Conservation (phyloP, 2,329 filamentous ascomycete species). For the Pseudocercospora macadamiae region DNA sequence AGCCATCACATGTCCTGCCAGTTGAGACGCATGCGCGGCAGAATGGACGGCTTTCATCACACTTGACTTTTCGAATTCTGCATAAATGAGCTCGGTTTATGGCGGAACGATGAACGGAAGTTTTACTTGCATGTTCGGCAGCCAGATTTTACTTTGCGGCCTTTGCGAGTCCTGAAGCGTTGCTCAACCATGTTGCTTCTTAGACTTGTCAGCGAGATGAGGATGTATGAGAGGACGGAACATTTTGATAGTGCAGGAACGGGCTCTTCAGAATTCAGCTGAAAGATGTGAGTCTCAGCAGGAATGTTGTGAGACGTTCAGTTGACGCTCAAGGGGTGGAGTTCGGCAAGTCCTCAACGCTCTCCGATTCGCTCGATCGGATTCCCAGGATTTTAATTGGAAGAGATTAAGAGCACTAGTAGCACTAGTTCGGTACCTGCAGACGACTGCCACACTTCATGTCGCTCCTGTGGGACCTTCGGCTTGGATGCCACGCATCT, state of each 20-base stretch:
- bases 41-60: not conserved
- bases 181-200: not conserved
- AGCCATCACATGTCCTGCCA: constrained; percentile 1
- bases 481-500: not conserved
- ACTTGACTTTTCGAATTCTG: constrained; percentile 5
- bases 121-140: constrained; percentile 4
- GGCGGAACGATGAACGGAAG: not conserved
- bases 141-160: not conserved
- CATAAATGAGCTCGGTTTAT: not conserved
- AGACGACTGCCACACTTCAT: not conserved
- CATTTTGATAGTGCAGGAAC: too few relatives aligned
- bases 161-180: not conserved
- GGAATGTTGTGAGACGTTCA: not conserved
- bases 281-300: not conserved
- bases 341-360: not conserved
- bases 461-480: not conserved
- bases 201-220: too few relatives aligned
- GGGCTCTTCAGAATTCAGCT: too few relatives aligned
- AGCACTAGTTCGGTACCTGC: not conserved
- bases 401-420: not conserved
- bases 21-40: not conserved
- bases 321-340: not conserved
- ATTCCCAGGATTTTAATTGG: not conserved
- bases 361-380: not conserved
- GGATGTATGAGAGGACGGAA: too few relatives aligned